These are phyloP conservation scores for Pholiota conissans DNA, from an alignment of 768 basidiomycete species.

Conservation along the genomic window DNA sequence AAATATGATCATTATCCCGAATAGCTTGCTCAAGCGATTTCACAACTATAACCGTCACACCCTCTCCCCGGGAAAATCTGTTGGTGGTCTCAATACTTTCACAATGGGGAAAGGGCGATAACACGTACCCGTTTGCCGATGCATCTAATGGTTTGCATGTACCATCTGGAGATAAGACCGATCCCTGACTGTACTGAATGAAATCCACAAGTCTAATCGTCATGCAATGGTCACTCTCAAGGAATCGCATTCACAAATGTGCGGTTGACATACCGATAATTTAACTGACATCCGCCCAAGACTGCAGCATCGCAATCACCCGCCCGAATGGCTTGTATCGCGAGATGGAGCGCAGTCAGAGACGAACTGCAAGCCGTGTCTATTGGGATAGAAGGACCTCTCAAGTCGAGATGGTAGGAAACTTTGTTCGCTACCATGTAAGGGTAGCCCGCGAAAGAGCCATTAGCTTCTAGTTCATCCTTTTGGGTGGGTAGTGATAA, in stretches of 20 bases:
- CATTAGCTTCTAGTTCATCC: slow-evolving; percentile 33
- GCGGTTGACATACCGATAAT: slow-evolving; percentile 31
- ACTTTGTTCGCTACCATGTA: slow-evolving; percentile 40
- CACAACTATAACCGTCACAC: slow-evolving; percentile 35
- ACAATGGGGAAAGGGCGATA: background rate
- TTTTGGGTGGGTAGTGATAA: slow-evolving; percentile 15
- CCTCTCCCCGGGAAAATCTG: slow-evolving; percentile 41
- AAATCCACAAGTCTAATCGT: background rate
- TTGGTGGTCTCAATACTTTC: background rate
- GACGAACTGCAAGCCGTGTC: slow-evolving; percentile 54
- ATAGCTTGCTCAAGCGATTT: slow-evolving; percentile 39
- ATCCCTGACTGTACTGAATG: slow-evolving; percentile 32
- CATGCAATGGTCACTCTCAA: background rate
- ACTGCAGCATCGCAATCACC: slow-evolving; percentile 51
- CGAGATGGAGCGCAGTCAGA: slow-evolving; percentile 47
- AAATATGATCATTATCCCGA: slow-evolving; percentile 38
- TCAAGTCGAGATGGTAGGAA: slow-evolving; percentile 39
- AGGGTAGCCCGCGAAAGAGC: slow-evolving; percentile 33
- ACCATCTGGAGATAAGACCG: slow-evolving; percentile 38
- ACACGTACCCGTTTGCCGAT: slow-evolving; percentile 39
- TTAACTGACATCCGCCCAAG: slow-evolving; percentile 44
- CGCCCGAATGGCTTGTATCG: slow-evolving; percentile 38
- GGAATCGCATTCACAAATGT: background rate
- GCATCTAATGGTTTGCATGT: slow-evolving; percentile 47
- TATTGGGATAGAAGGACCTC: slow-evolving; percentile 48